Conservation (phyloP, 2,329 filamentous ascomycete genomes). For the Phaeosphaeriaceae sp. region DNA sequence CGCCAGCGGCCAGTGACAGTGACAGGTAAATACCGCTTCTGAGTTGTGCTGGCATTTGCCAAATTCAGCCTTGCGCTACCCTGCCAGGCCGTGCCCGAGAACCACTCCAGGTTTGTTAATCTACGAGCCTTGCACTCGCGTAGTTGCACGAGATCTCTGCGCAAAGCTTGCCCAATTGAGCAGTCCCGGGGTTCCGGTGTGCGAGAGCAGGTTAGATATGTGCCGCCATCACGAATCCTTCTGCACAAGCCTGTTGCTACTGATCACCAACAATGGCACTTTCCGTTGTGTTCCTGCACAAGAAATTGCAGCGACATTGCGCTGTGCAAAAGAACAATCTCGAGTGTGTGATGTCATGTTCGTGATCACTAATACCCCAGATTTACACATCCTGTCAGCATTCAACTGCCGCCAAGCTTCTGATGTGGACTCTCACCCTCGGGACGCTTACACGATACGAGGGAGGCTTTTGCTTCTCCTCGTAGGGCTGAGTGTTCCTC, state of each 20-base stretch:
- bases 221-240: constrained; percentile 10
- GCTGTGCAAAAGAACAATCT: not conserved
- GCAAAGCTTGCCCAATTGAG: constrained; percentile 21
- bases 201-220: constrained; percentile 12
- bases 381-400: constrained; percentile 27
- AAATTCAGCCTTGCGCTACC: constrained; percentile 7
- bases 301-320: not conserved
- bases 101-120: not conserved
- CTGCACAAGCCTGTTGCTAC: not conserved
- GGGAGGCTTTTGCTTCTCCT: constrained; percentile 14
- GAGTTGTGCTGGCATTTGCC: not conserved
- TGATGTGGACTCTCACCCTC: constrained; percentile 22
- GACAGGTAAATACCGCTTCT: constrained; percentile 1
- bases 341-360: constrained; percentile 7
- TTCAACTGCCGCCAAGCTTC: constrained; percentile 30
- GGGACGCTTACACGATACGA: constrained; percentile 33
- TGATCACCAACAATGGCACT: not conserved
- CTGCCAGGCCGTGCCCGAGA: not conserved
- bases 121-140: constrained; percentile 1
- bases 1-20: not conserved
- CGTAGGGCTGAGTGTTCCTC: constrained; percentile 25
- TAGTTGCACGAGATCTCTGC: constrained; percentile 12
- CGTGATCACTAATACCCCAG: constrained; percentile 15
- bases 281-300: not conserved
- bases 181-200: constrained; percentile 11